Evolutionary conservation across 805 yeast genomes (phyloP), one percentile per base, ranked within the genome.

Genomic region (Pichia cabralensis): DNA sequence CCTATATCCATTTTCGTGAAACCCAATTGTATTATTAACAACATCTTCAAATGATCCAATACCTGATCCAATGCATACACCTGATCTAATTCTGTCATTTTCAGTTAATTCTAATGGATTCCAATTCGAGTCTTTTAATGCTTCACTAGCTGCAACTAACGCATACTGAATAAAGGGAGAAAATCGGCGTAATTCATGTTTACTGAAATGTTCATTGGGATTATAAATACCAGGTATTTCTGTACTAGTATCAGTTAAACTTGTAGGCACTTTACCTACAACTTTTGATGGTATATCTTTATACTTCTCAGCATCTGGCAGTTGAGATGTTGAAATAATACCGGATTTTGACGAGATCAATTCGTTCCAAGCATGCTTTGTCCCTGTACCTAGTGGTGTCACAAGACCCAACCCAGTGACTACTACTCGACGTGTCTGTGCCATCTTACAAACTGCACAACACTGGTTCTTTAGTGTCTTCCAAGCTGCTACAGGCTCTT

Each of bases 61-160:
- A 0, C 96, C 95, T 1, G 95, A 78, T 1, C 97, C 98, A 8
- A 89, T 71, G n/a, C 85, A 77, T 2, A 83, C 86, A 2, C 96
- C 94, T 3, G 74, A 60, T 27, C 55, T 46, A 3, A 52, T 37
- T 34, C 50, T 52, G 49, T 49, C 68, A 42, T 53, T 50, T 2
- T 55, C 58, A 1, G 58, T 38, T 15, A 39, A 11, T 10, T 25
- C 20, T 2, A 36, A 37, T 0, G 76, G 70, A 20, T 49, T 39
- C 67, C 78, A 67, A 22, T 65, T 55, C 0, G 96, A 76, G 53
- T 83, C 88, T 0, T 49, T 47, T 8, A 92, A 49, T 0, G 97
- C 97, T 53, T 84, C 88, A 20, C 67, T 53, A 0, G 95, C 67
- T 1, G 95, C 84, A 1, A 71, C 74, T 35, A 88, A 37, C 0